A percentile compares a stretch with the other conserved stretches of the same genome.
Conservation (phyloP, 192 early-diverging fungal genomes). For the Lobosporangium transversale region DNA sequence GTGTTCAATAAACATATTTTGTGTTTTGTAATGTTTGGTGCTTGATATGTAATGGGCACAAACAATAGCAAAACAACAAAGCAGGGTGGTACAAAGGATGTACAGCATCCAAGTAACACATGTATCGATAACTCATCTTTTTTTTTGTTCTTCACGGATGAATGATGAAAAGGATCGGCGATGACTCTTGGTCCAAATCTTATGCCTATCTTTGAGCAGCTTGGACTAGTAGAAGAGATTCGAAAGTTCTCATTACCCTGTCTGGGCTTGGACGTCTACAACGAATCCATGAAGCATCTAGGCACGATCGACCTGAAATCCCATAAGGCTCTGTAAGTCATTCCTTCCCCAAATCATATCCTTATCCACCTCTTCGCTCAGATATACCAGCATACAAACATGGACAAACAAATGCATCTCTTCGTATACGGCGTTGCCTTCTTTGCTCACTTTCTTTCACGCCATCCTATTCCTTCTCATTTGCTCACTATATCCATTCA, state of each 20-base stretch:
- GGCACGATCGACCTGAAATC: constrained; percentile 1
- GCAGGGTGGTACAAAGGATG: too few relatives aligned
- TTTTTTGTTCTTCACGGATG: not conserved
- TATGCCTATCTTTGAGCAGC: constrained; percentile 21
- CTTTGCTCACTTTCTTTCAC: too few relatives aligned
- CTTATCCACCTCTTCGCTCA: too few relatives aligned
- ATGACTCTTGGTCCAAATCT: constrained; percentile 12
- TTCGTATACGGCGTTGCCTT: too few relatives aligned
- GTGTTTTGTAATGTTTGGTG: too few relatives aligned
- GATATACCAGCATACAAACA: too few relatives aligned
- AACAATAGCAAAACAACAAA: too few relatives aligned
- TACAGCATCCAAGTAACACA: not conserved
- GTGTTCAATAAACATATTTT: too few relatives aligned
- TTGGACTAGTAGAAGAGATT: constrained; percentile 13
- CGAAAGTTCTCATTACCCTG: constrained; percentile 11
- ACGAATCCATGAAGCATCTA: not conserved
- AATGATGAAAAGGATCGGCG: constrained; percentile 2
- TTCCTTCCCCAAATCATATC: not conserved
- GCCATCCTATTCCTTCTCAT: too few relatives aligned
- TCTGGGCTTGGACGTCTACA: not conserved
- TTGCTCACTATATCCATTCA: too few relatives aligned
- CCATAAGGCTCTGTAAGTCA: constrained; percentile 12
- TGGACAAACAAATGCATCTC: too few relatives aligned
- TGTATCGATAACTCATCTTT: not conserved
- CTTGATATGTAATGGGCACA: too few relatives aligned